Evolutionary conservation across 306 rosid genomes (phyloP).

Genomic region (Cucumis sativus): Cucumber_9930_V3 NC_026656.2:6076001-6076500

Average conservation of each 20-base stretch:
- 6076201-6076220: slow-evolving; percentile 55
- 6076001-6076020: slow-evolving; percentile 73
- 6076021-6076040: slow-evolving; percentile 42
- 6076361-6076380: not conserved
- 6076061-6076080: slow-evolving; percentile 84
- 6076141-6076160: slow-evolving; percentile 67
- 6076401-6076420: not conserved
- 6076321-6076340: not conserved
- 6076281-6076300: not conserved
- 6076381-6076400: not conserved
- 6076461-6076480: not conserved
- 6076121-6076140: slow-evolving; percentile 81
- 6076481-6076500: not conserved
- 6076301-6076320: not conserved
- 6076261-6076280: not conserved
- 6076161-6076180: slow-evolving; percentile 41
- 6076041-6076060: slow-evolving; percentile 69
- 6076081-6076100: slow-evolving; percentile 84
- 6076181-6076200: slow-evolving; percentile 69
- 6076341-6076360: not conserved
- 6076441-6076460: not conserved
- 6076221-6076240: not conserved
- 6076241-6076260: not conserved
- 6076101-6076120: slow-evolving; percentile 45
- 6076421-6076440: not conserved